phyloP scores from a whole-genome alignment of 2,329 filamentous ascomycete genomes.

The Peltaster fructicola region DNA sequence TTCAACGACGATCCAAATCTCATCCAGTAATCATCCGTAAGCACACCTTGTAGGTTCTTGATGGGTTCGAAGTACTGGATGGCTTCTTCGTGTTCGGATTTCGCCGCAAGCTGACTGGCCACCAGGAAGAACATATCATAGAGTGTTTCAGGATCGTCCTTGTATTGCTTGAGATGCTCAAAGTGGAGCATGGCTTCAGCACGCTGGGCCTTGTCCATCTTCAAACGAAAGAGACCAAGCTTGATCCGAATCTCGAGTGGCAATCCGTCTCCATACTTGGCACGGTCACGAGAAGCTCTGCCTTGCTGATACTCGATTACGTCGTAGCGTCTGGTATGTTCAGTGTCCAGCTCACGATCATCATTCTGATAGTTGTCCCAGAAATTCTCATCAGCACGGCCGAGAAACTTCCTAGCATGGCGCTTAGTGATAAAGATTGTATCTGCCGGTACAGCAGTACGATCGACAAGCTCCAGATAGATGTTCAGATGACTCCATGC shows the following conservation, averaged over 20 bases:
- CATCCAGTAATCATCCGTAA: constrained; percentile 33
- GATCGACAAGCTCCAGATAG: constrained; percentile 64
- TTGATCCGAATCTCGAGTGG: constrained; percentile 72
- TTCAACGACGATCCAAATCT: constrained; percentile 52
- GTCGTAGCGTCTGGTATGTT: constrained; percentile 45
- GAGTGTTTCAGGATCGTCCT: constrained; percentile 46
- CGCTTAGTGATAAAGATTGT: constrained; percentile 54
- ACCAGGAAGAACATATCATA: constrained; percentile 64
- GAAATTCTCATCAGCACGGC: constrained; percentile 51
- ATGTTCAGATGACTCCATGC: constrained; percentile 73
- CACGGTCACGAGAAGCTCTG: constrained; percentile 26
- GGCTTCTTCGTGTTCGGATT: constrained; percentile 35
- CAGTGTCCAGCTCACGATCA: constrained; percentile 79
- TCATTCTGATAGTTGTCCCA: constrained; percentile 49
- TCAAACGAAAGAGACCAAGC: constrained; percentile 66
- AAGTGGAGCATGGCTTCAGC: constrained; percentile 46
- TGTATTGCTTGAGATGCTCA: constrained; percentile 46
- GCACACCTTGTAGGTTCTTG: constrained; percentile 22
- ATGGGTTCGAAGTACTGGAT: constrained; percentile 40
- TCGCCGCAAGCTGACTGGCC: constrained; percentile 39
- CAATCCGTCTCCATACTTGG: constrained; percentile 52
- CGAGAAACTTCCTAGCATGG: constrained; percentile 66
- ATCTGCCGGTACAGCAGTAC: constrained; percentile 42
- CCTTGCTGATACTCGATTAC: constrained; percentile 43
- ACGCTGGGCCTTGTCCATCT: constrained; percentile 40